These are phyloP conservation scores for Yamadazyma atmosphaerica DNA, from an alignment of 1,139 yeast genomes.

Conservation along the genomic window DNA sequence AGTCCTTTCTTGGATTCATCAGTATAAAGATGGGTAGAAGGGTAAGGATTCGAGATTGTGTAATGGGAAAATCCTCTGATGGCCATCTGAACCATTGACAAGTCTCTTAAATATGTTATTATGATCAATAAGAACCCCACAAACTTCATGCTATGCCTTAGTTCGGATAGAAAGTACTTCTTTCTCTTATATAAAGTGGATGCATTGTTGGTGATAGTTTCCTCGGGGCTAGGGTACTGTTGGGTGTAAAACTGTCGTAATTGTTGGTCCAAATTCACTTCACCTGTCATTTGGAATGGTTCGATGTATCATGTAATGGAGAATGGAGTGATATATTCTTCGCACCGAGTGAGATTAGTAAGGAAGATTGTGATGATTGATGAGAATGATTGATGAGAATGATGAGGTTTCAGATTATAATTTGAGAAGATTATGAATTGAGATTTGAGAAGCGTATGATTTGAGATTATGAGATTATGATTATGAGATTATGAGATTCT, in stretches of 20 bases:
- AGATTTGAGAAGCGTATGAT: too few species aligned
- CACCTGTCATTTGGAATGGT: slow-evolving; percentile 1
- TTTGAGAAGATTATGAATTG: too few species aligned
- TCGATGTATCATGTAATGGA: neutral
- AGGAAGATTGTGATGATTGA: too few species aligned
- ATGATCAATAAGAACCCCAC: slow-evolving; percentile 32
- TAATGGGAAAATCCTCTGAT: slow-evolving; percentile 31
- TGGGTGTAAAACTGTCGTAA: slow-evolving; percentile 32
- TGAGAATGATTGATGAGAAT: too few species aligned
- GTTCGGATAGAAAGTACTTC: slow-evolving; percentile 36
- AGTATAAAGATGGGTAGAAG: slow-evolving; percentile 16
- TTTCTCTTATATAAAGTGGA: slow-evolving; percentile 40
- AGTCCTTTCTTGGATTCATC: slow-evolving; percentile 30
- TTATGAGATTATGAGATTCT: too few species aligned
- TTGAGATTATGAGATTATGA: too few species aligned
- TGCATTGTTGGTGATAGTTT: slow-evolving; percentile 36
- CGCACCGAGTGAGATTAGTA: too few species aligned
- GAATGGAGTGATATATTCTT: too few species aligned
- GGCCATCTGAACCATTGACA: slow-evolving; percentile 29
- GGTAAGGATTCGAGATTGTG: slow-evolving; percentile 29
- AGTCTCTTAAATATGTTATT: slow-evolving; percentile 37
- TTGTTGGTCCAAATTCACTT: slow-evolving; percentile 19
- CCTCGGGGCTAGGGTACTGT: slow-evolving; percentile 37
- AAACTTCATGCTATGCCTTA: slow-evolving; percentile 29
- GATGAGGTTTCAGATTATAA: too few species aligned